A percentile compares a stretch with the other conserved stretches of the same genome.
Conservation (phyloP, 2,329 filamentous ascomycete genomes). For the Arthrobotrys entomopaga region DNA sequence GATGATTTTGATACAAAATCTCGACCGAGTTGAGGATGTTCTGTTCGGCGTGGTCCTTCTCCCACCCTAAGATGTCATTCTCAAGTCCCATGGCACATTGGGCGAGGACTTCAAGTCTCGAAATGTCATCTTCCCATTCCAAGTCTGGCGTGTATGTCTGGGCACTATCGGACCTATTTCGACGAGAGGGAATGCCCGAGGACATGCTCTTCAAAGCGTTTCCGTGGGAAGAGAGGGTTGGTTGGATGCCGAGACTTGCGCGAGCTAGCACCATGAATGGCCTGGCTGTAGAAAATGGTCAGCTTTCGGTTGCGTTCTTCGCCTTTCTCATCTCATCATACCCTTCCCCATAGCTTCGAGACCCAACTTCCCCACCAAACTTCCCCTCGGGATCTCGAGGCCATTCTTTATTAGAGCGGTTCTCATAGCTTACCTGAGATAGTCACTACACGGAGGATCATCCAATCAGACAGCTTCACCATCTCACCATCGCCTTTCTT, state of each 20-base stretch:
- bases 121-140: constrained; percentile 55
- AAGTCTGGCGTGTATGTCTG: constrained; percentile 46
- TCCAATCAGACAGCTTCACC: constrained; percentile 57
- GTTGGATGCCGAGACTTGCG: constrained; percentile 57
- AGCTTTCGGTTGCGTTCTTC: too few relatives aligned
- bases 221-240: constrained; percentile 55
- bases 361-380: too few relatives aligned
- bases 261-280: constrained; percentile 59
- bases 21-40: constrained; percentile 58
- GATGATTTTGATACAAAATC: constrained; percentile 53
- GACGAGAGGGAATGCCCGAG: constrained; percentile 15
- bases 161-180: constrained; percentile 47
- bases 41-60: constrained; percentile 56
- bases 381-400: background rate
- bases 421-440: constrained; percentile 56
- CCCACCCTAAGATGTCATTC: constrained; percentile 59
- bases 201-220: constrained; percentile 51
- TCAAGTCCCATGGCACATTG: constrained; percentile 58
- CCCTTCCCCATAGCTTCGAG: too few relatives aligned
- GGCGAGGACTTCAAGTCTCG: constrained; percentile 56
- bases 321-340: too few relatives aligned
- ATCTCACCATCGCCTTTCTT: constrained; percentile 33
- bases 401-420: background rate
- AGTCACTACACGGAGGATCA: constrained; percentile 58
- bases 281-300: constrained; percentile 50